Evolutionary conservation across 371 early-diverging fungal genomes (phyloP).

Genomic region (Mortierella sp.): DNA sequence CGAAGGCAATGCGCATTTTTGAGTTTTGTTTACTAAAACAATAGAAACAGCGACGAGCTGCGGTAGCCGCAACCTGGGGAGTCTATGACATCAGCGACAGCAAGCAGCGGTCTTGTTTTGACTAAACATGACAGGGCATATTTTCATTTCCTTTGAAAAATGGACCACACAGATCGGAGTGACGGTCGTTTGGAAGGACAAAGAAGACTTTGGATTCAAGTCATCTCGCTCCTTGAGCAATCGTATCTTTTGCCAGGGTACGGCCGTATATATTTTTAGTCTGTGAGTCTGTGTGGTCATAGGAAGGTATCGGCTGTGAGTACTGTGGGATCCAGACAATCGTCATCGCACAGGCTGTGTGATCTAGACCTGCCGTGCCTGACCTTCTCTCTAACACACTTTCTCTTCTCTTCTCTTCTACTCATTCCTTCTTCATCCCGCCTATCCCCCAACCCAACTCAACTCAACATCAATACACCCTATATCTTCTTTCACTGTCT

Average conservation of each 20-base stretch:
- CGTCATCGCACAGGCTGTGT: background rate
- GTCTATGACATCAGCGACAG: background rate
- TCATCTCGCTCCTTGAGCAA: too few species aligned
- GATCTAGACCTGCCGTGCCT: background rate
- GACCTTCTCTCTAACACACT: background rate
- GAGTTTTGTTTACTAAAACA: too few species aligned
- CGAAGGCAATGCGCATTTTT: too few species aligned
- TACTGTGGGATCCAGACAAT: background rate
- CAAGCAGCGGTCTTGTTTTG: background rate
- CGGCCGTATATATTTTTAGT: too few species aligned
- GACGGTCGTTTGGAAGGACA: constrained; percentile 28
- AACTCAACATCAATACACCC: too few species aligned
- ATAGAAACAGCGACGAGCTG: too few species aligned
- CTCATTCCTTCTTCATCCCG: background rate
- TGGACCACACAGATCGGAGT: background rate
- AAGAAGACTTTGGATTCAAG: constrained; percentile 2
- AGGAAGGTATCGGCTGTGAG: too few species aligned
- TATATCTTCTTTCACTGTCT: background rate
- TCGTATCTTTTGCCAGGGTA: too few species aligned
- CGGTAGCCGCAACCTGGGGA: too few species aligned
- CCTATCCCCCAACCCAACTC: background rate
- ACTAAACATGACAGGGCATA: too few species aligned
- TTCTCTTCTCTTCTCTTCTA: background rate
- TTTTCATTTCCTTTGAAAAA: too few species aligned
- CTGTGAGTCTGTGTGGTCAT: too few species aligned